Evolutionary conservation across 1,284 basidiomycete genomes (phyloP).

Genomic region (Sporisorium scitamineum): DNA sequence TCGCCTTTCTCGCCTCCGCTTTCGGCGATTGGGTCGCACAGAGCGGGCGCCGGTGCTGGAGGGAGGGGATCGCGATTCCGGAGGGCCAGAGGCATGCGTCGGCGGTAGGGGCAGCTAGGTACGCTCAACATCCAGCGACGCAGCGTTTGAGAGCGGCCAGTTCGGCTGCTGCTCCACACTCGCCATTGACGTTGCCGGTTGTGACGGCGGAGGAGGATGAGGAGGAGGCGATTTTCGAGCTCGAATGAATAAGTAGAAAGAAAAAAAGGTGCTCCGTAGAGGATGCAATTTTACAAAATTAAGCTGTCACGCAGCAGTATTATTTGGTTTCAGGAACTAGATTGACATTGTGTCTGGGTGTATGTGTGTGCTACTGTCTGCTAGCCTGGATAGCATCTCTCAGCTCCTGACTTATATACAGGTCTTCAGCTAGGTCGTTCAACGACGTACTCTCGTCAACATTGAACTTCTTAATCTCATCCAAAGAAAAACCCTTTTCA

Average conservation of each 20-base stretch:
- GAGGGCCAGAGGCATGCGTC: conserved; percentile 24
- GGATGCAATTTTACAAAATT: background rate
- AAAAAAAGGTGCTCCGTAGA: conserved; percentile 1
- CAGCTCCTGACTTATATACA: conserved; percentile 63
- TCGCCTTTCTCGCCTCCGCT: conserved; percentile 40
- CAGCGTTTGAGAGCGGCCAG: conserved; percentile 37
- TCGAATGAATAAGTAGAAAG: conserved; percentile 49
- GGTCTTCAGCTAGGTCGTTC: conserved; percentile 59
- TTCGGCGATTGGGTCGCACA: conserved; percentile 39
- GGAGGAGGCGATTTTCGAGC: conserved; percentile 67
- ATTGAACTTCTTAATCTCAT: conserved; percentile 44
- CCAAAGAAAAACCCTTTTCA: conserved; percentile 37
- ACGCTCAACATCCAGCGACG: conserved; percentile 41
- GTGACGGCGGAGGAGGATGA: conserved; percentile 58
- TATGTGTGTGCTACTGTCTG: background rate
- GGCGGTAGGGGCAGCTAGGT: background rate
- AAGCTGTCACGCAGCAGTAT: background rate
- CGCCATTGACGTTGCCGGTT: conserved; percentile 55
- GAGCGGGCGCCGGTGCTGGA: conserved; percentile 31
- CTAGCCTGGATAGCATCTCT: conserved; percentile 48
- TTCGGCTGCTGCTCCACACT: conserved; percentile 32
- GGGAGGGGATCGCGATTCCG: conserved; percentile 40
- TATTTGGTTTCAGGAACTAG: too few species aligned
- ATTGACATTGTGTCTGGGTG: background rate
- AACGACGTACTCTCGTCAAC: conserved; percentile 34